Evolutionary conservation across 768 basidiomycete genomes (phyloP).

Genomic region (Suillus sp.): DNA sequence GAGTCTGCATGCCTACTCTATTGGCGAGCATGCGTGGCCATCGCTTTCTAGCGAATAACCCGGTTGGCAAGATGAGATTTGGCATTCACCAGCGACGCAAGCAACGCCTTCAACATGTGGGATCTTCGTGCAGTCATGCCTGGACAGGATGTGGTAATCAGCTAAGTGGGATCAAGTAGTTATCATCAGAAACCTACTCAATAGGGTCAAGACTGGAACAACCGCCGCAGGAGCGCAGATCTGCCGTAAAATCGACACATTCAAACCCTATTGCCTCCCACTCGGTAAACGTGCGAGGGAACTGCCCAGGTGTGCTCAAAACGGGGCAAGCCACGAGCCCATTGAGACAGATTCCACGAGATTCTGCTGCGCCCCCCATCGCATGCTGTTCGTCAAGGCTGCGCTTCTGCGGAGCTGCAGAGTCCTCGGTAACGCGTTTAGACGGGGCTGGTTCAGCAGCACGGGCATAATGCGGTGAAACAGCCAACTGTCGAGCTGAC

Average conservation of each 20-base stretch:
- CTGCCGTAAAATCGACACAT: conserved; percentile 32
- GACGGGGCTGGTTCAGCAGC: conserved; percentile 5
- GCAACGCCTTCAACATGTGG: conserved; percentile 27
- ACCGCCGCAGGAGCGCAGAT: conserved; percentile 34
- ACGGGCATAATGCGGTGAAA: conserved; percentile 7
- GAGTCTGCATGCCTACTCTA: conserved; percentile 6
- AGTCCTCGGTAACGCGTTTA: conserved; percentile 4
- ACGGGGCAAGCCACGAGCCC: conserved; percentile 27
- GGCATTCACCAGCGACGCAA: conserved; percentile 30
- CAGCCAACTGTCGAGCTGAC: not conserved
- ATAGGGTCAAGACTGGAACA: conserved; percentile 27
- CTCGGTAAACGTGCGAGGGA: conserved; percentile 18
- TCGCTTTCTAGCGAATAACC: conserved; percentile 24
- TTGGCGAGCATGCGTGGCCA: conserved; percentile 21
- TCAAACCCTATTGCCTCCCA: conserved; percentile 26
- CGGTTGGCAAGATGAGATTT: conserved; percentile 27
- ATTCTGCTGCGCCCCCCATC: conserved; percentile 18
- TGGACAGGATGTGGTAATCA: conserved; percentile 10
- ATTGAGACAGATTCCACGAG: conserved; percentile 24
- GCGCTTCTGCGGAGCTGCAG: conserved; percentile 10
- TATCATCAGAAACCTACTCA: conserved; percentile 9
- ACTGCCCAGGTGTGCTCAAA: conserved; percentile 8
- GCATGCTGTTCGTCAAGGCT: conserved; percentile 18
- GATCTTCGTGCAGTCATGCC: conserved; percentile 32
- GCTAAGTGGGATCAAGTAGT: not conserved